Evolutionary conservation across 805 yeast genomes (phyloP), one percentile per base, ranked within the genome.

Genomic region (Myxozyma sirexii): DNA sequence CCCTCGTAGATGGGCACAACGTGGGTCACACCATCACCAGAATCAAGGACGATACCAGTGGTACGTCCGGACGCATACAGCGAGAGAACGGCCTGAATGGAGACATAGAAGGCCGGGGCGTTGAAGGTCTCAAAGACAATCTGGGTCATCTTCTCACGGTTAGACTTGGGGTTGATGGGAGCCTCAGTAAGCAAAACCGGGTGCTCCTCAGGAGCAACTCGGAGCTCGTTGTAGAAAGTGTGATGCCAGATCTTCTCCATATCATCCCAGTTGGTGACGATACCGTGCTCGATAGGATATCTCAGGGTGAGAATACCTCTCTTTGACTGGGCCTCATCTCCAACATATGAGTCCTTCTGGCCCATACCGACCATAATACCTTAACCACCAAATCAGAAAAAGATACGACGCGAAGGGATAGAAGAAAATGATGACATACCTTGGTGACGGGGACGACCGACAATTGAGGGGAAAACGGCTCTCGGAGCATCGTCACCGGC

Each of bases 171-270:
- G 84, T 94, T 94, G 90, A 91, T 89, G 80, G 99, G 99, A 69
- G 99, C 99, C 86, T 94, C 99, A 70, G 99, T 94, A 82, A 94
- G 87, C 79, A 94, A 83, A 73, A 93, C 97, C 78, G 98, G 97
- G 85, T 94, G 99, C 82, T 94, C 99, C 82, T 94, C 99, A 80
- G 98, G 98, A 63, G 97, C 97, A 78, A 94, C 97, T 84, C 98
- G 90, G 82, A 94, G 88, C 83, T 94, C 99, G 83, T 94, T 94
- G 93, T 92, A 93, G 86, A 94, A 94, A 73, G 98, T 94, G 86
- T 94, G 99, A 81, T 94, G 98, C 99, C 99, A 94, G 85, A 94
- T 94, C 83, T 93, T 93, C 84, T 94, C 99, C 99, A 94, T 94
- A 78, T 94, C 99, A 79, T 93, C 97, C 99, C 99, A 94, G 91